Evolutionary conservation across 176 grass and related monocot genomes (phyloP), one percentile per base, ranked within the genome.

Genomic region (Eremochloa ophiuroides): DNA sequence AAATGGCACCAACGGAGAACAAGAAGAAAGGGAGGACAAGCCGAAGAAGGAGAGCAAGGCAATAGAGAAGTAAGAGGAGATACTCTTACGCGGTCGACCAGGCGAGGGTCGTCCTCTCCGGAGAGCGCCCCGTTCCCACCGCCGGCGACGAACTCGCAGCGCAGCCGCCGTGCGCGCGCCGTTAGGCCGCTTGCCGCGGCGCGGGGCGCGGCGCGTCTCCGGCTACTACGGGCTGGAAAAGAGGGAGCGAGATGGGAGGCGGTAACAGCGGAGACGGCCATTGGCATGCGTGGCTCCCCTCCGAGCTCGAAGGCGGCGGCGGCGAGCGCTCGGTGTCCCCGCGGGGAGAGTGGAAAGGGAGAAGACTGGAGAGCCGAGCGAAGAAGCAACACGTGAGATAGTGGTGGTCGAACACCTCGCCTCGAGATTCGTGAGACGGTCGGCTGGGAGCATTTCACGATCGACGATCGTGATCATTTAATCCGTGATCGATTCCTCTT

Each of bases 51-150:
- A 9, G 69, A 6, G 15, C 27, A 5, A 35, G 34, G 37, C 13
- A 6, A 8, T n/a, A 71, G 31, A 10, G 0, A 42, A 71, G 50
- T 6, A 61, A 31, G 39, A 6, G 30, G 74, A 26, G 29, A 20
- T 14, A 1, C 43, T 39, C 79, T 88, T 84, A 98, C 96, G 66
- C 91, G 91, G 63, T 95, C 96, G 9, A 88, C 35, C 26, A 86
- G 33, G 7, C 91, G 89, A 79, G 85, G 83, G 77, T 92, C 89
- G 2, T 83, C 74, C 92, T 93, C 93, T 22, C 93, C 84, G 20
- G 86, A 86, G 67, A 95, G 88, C 47, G 88, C 91, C 66, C 87
- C 93, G 75, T 99, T 99, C 20, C 89, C 92, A 14, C 89, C 91
- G 66, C 90, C 90, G 42, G 82, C 62, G 66, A 95, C 84, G 71